These are phyloP conservation scores for Eimeria tenella DNA, from an alignment of 169 alveolate genomes.

Conservation along the genomic window DNA sequence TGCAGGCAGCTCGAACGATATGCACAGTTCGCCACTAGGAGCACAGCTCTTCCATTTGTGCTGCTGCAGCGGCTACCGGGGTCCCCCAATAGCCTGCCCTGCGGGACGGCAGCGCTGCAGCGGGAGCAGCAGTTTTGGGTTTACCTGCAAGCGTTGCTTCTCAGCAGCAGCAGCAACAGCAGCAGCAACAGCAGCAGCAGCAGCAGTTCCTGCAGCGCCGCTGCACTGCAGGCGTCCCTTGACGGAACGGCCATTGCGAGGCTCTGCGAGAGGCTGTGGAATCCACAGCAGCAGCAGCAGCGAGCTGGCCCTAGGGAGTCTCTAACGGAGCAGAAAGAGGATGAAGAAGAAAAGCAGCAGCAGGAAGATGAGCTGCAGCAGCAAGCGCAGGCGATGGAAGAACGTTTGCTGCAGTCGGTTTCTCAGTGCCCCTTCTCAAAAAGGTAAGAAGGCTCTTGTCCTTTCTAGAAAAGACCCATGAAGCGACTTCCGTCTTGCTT, in stretches of 20 bases:
- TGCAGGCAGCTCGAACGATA: constrained; percentile 43
- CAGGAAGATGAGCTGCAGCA: constrained; percentile 13
- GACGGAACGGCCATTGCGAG: constrained; percentile 33
- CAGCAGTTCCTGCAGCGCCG: not conserved
- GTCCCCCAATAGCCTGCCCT: constrained; percentile 25
- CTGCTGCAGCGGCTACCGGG: constrained; percentile 65
- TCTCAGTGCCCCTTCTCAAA: constrained; percentile 40
- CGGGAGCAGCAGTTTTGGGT: constrained; percentile 41
- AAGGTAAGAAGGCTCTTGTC: not conserved
- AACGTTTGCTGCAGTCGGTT: constrained; percentile 51
- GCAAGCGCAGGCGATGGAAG: constrained; percentile 7
- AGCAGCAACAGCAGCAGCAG: not conserved
- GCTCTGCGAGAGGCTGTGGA: constrained; percentile 20
- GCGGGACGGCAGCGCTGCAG: constrained; percentile 66
- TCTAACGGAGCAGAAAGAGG: not conserved
- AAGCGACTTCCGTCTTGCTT: not conserved
- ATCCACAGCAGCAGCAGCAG: constrained; percentile 40
- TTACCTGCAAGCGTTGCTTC: constrained; percentile 19
- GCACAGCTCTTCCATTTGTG: constrained; percentile 45
- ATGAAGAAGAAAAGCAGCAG: not conserved
- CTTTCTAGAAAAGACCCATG: not conserved
- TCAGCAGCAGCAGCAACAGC: constrained; percentile 5
- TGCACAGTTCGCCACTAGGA: constrained; percentile 34
- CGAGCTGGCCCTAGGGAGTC: not conserved
- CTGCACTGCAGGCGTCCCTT: not conserved